Base-by-base conservation (phyloP, 225 moss, liverwort and hornwort genomes). In the Marchantia paleacea region DNA sequence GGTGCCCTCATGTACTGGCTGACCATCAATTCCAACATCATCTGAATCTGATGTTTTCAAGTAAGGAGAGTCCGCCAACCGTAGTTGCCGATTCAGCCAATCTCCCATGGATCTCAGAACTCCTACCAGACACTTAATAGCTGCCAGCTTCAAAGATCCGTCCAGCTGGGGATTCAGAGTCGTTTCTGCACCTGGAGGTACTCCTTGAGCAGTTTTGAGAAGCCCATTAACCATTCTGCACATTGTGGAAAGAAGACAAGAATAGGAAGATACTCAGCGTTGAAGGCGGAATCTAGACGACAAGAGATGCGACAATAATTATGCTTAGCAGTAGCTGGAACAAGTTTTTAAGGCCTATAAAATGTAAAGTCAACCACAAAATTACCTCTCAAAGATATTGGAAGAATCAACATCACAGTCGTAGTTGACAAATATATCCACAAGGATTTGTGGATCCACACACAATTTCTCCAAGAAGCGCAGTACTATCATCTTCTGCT, bases 361-460 rank as follows among this genome's bases (percentile, higher is more conserved):
- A n/a, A 39, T 39, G 39, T 39, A 39, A 39, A 11, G 14, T 61
- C 22, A 61, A 77, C 12, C 86, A 39, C 39, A 39, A 39, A 5
- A 39, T 85, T 77, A 90, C 99, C 99, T 95, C 81, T 99, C 99
- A 86, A 99, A 99, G 60, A 99, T 90, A 66, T 99, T 99, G 61
- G 95, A 99, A 12, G 99, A 94, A 80, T 99, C 99, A 72, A 99
- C 90, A 75, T 99, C 99, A 81, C 99, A 99, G 80, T 99, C 99
- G 85, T 99, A 99, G 83, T 99, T 99, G 80, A 99, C 99, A 89
- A 99, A 99, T 83, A 99, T 92, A 69, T 99, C 99, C 60, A 99
- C 99, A 64, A 99, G 85, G 71, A 99, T 99, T 83, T 99, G 99
- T 70, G 99, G 99, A 92, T 99, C 99, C n/a, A 99, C 92, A 66